Conservation (phyloP, 805 yeast genomes). For the Kurtzmaniella cleridarum region DNA sequence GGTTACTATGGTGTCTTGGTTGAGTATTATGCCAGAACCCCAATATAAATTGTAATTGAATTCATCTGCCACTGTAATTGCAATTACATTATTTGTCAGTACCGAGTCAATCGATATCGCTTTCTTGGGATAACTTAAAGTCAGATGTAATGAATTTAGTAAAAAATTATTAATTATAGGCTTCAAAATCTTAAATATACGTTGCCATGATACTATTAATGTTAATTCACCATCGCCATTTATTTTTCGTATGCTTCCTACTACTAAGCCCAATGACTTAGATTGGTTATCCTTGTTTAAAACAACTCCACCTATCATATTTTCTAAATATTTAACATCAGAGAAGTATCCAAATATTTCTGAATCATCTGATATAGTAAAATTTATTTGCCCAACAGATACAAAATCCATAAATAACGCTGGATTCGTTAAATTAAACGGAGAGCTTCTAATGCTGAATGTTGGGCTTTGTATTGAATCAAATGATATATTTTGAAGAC, state of each 20-base stretch:
- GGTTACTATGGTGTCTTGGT: constrained; percentile 27
- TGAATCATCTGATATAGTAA: constrained; percentile 11
- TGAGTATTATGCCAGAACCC: constrained; percentile 41
- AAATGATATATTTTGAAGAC: constrained; percentile 2
- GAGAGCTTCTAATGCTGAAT: constrained; percentile 15
- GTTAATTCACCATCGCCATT: constrained; percentile 45
- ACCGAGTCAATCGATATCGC: neutral
- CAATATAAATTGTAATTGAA: constrained; percentile 18
- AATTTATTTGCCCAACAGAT: constrained; percentile 21
- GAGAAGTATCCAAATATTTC: constrained; percentile 20
- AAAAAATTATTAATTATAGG: neutral
- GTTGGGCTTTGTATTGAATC: constrained; percentile 1
- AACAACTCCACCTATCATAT: constrained; percentile 40
- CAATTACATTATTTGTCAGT: neutral
- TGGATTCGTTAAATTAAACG: constrained; percentile 29
- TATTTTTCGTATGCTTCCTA: constrained; percentile 31
- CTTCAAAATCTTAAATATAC: constrained; percentile 6
- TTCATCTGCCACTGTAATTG: constrained; percentile 1
- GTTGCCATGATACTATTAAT: constrained; percentile 24
- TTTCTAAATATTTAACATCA: constrained; percentile 41
- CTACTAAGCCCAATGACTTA: constrained; percentile 30
- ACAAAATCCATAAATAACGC: constrained; percentile 20
- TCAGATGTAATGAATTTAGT: neutral
- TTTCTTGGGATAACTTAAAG: neutral
- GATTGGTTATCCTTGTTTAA: neutral